Evolutionary conservation across 2,329 filamentous ascomycete species (phyloP).

Genomic region (Fusarium decemcellulare): DNA sequence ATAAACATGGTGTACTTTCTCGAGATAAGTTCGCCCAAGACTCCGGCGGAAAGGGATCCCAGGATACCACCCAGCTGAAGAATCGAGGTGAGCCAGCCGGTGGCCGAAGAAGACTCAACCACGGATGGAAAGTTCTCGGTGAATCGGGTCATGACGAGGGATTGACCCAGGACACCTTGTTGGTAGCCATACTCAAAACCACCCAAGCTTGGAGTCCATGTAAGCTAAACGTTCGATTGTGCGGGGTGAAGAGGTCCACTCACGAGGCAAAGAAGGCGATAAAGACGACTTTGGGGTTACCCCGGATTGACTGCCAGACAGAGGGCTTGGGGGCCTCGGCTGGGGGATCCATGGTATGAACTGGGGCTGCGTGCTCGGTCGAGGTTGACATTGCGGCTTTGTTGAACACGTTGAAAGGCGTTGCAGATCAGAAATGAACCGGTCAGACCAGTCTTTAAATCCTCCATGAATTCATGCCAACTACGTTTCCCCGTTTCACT

Average conservation of each 20-base stretch:
- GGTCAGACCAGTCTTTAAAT: too few relatives aligned
- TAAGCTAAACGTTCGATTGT: background rate
- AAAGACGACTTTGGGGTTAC: slow-evolving; percentile 41
- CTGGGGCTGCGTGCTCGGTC: too few relatives aligned
- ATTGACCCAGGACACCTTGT: slow-evolving; percentile 68
- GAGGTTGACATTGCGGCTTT: too few relatives aligned
- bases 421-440: too few relatives aligned
- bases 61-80: slow-evolving; percentile 64
- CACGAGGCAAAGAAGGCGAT: slow-evolving; percentile 37
- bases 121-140: slow-evolving; percentile 63
- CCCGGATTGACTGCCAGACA: slow-evolving; percentile 33
- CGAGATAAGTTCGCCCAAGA: slow-evolving; percentile 64
- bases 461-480: too few relatives aligned
- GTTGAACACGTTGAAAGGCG: too few relatives aligned
- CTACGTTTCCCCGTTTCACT: too few relatives aligned
- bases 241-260: slow-evolving; percentile 25
- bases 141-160: slow-evolving; percentile 67
- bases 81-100: slow-evolving; percentile 66
- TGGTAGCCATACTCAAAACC: slow-evolving; percentile 52
- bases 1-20: slow-evolving; percentile 67
- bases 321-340: too few relatives aligned
- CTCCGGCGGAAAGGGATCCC: slow-evolving; percentile 62
- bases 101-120: slow-evolving; percentile 61
- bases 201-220: slow-evolving; percentile 22
- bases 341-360: too few relatives aligned